Conservation (phyloP, 306 rosid species). For the Hylodesmum podocarpum region DNA sequence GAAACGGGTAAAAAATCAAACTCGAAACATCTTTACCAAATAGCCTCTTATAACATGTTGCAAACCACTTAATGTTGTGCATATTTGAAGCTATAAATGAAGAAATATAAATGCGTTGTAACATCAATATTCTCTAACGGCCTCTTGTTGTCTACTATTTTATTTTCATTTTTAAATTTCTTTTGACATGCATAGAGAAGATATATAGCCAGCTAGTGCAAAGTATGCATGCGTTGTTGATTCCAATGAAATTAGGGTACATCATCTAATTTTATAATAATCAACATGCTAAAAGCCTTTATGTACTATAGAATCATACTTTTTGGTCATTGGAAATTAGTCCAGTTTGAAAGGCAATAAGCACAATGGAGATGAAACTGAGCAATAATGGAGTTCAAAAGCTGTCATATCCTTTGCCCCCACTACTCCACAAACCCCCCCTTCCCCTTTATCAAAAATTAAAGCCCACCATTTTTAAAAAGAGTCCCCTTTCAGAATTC, state of each 20-base stretch:
- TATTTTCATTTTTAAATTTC: constrained; percentile 12
- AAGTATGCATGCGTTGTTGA: constrained; percentile 23
- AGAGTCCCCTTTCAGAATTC: constrained; percentile 61
- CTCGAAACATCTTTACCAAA: background rate
- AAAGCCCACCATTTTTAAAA: constrained; percentile 57
- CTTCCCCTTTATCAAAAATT: constrained; percentile 38
- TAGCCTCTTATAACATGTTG: background rate
- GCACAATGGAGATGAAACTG: constrained; percentile 43
- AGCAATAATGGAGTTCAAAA: constrained; percentile 75
- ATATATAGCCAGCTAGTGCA: background rate
- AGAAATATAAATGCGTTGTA: background rate
- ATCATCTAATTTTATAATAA: constrained; percentile 23
- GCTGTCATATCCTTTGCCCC: constrained; percentile 55
- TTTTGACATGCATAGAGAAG: constrained; percentile 11
- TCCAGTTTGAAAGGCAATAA: constrained; percentile 57
- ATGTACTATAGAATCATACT: constrained; percentile 39
- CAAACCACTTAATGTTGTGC: background rate
- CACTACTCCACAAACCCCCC: constrained; percentile 48
- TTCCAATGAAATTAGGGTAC: constrained; percentile 28
- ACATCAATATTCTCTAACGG: background rate
- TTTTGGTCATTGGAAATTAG: constrained; percentile 42
- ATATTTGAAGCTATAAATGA: background rate
- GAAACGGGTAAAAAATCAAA: background rate
- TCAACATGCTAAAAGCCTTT: constrained; percentile 33
- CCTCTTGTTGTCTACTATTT: background rate